Evolutionary conservation across 2,329 filamentous ascomycete species (phyloP), one percentile per base, ranked within the genome.

Genomic region (Volutella citrinella): DNA sequence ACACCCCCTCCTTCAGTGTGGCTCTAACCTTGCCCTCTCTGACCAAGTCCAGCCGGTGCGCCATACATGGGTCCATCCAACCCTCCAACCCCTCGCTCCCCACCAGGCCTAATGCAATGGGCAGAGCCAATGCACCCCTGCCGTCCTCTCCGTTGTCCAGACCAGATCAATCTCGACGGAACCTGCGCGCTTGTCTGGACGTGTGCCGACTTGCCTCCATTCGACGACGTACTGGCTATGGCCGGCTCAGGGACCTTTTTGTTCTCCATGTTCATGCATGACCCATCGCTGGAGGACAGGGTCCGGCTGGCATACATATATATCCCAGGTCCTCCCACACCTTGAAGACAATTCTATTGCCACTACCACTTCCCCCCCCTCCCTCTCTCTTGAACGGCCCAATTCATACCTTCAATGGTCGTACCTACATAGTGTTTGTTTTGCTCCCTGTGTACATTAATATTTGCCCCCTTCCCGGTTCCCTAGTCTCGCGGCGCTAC

Each of bases 271-370:
- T 51, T 52, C 57, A 60, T 62, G 58, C 59, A 61, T 57, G 54
- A 54, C 45, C 52, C 45, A 40, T 49, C 20, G 8, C 46, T 50
- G 43, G 42, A 36, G 36, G 45, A 51, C 39, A 43, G 41, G 42
- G 38, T 47, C 37, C n/a, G n/a, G 20, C 22, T 45, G 43, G 41
- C 40, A 43, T 46, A 46, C 45, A 49, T 70, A 69, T 70, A 71
- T 72, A 71, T 70, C 64, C 59, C 60, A 60, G 59, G 57, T 57
- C 61, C 52, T 54, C 61, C 61, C 60, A 59, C 59, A 58, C 54
- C 54, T 46, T 52, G 51, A 54, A 48, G 49, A 54, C 52, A 30
- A 37, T 49, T 48, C 48, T 51, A 49, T 55, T 40, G 49, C 41
- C 42, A 48, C 44, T 48, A 47, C 47, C 44, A 47, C 42, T 40